phyloP scores from a whole-genome alignment of 495 filamentous ascomycete species.

The Pyrenula massariospora region DNA sequence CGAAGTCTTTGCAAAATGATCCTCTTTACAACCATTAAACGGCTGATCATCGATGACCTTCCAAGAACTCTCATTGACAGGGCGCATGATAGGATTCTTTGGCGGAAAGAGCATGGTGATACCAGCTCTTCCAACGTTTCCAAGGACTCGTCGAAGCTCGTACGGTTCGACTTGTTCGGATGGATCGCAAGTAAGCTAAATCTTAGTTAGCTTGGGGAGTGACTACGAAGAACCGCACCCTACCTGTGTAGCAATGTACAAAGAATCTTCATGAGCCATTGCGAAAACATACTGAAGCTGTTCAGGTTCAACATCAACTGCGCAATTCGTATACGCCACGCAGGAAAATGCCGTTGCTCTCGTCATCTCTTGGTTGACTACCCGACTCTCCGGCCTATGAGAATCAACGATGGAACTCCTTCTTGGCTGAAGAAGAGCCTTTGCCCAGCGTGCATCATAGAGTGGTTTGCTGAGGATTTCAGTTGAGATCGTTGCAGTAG shows the following conservation, averaged over 20 bases:
- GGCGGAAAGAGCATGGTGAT: conserved; percentile 19
- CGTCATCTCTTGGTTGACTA: neutral
- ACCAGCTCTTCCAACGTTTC: conserved; percentile 22
- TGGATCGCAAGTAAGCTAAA: conserved; percentile 17
- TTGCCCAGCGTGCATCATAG: neutral
- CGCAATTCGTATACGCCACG: conserved; percentile 14
- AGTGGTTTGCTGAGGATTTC: conserved; percentile 1
- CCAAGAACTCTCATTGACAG: conserved; percentile 7
- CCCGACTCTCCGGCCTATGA: neutral
- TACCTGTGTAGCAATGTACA: conserved; percentile 14
- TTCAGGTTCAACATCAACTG: conserved; percentile 9
- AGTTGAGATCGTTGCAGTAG: conserved; percentile 8
- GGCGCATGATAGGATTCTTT: conserved; percentile 5
- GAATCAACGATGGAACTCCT: neutral
- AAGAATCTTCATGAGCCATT: conserved; percentile 17
- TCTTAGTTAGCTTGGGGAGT: neutral
- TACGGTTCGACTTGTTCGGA: neutral
- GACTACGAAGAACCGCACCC: neutral
- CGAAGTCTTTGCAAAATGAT: conserved; percentile 20
- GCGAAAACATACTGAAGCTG: conserved; percentile 14
- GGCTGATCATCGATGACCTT: conserved; percentile 11
- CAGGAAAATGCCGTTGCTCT: neutral
- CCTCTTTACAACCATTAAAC: conserved; percentile 17
- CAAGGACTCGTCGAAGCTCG: conserved; percentile 13
- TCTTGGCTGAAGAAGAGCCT: neutral